phyloP scores from a whole-genome alignment of 495 filamentous ascomycete species.

The Hypoxylon rickii region DNA sequence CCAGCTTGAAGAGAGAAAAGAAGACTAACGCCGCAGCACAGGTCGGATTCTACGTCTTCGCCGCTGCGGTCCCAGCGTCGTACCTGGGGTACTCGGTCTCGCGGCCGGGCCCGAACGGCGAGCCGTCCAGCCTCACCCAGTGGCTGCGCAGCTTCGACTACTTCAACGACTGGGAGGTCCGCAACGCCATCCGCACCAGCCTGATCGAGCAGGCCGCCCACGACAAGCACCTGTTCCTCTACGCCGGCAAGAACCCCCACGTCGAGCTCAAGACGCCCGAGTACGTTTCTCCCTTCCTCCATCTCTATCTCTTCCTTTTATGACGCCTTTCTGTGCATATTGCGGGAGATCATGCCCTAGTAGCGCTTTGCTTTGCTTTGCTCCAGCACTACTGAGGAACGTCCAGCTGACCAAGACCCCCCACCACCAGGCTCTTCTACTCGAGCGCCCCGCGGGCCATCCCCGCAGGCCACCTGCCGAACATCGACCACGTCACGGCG shows the following conservation, averaged over 20 bases:
- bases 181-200: slow-evolving; percentile 47
- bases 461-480: slow-evolving; percentile 49
- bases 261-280: slow-evolving; percentile 53
- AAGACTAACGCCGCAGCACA: no score
- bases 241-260: slow-evolving; percentile 38
- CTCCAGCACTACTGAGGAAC: not conserved
- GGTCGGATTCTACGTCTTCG: slow-evolving; percentile 46
- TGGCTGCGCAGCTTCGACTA: slow-evolving; percentile 43
- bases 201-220: slow-evolving; percentile 52
- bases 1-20: not conserved
- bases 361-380: not conserved
- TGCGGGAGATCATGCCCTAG: no score
- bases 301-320: not conserved
- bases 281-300: slow-evolving; percentile 40
- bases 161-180: slow-evolving; percentile 46
- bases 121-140: slow-evolving; percentile 40
- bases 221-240: slow-evolving; percentile 51
- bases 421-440: slow-evolving; percentile 46
- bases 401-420: slow-evolving; percentile 12
- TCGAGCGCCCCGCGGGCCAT: slow-evolving; percentile 49
- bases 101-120: slow-evolving; percentile 49
- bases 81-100: slow-evolving; percentile 47
- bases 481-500: slow-evolving; percentile 51
- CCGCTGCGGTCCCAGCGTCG: slow-evolving; percentile 39
- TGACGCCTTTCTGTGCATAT: not conserved